Percentiles rank a stretch among this genome's conserved stretches.
Conservation (phyloP, 73 alveolate genomes). For the Paramecium sexaurelia region DNA sequence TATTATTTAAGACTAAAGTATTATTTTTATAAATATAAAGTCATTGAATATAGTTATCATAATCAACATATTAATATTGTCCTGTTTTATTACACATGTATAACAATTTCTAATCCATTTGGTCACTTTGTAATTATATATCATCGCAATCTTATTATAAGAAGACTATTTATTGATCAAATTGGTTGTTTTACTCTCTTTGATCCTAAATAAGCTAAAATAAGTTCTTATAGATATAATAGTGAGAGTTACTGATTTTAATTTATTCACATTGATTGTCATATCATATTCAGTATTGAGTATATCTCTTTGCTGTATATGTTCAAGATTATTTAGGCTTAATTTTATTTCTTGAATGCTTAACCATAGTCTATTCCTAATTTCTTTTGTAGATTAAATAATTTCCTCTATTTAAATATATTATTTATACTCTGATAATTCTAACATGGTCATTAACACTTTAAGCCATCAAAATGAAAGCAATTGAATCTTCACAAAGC, state of each 20-base stretch:
- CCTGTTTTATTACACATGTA: neutral
- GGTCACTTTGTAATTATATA: neutral
- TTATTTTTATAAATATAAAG: neutral
- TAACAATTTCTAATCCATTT: neutral
- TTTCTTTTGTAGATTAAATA: neutral
- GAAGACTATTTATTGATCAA: neutral
- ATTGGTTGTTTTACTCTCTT: neutral
- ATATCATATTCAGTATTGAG: neutral
- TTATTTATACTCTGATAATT: neutral
- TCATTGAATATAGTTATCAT: neutral
- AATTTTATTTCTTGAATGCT: neutral
- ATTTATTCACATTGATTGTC: neutral
- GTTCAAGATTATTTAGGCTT: neutral
- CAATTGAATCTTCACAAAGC: neutral
- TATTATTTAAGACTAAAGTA: no score
- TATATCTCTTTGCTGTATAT: neutral
- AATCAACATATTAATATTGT: neutral
- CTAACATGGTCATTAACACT: neutral
- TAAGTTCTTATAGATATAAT: neutral
- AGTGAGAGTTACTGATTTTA: neutral
- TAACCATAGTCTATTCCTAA: neutral
- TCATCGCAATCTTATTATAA: constrained; percentile 3
- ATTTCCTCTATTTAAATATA: neutral
- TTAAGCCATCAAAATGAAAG: neutral
- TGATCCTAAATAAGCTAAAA: neutral